Evolutionary conservation across 805 yeast species (phyloP).

Genomic region (Candida montana): DNA sequence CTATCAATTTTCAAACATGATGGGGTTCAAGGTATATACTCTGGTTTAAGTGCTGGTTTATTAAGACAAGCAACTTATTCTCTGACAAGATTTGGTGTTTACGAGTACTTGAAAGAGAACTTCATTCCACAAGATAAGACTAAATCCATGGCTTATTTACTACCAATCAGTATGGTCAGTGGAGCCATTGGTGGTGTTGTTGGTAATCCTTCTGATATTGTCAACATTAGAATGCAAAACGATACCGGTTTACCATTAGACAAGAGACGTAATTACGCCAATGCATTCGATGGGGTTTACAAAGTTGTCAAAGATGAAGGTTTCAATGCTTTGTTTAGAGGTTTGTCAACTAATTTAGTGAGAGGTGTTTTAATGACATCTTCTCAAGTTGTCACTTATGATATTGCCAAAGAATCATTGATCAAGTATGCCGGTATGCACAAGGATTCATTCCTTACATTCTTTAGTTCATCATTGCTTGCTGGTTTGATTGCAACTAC

Average conservation of each 20-base stretch:
- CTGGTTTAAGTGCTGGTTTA: conserved; percentile 77
- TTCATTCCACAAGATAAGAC: conserved; percentile 35
- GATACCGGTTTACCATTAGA: conserved; percentile 64
- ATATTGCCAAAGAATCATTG: conserved; percentile 58
- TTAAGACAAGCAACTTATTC: conserved; percentile 87
- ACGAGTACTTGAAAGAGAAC: conserved; percentile 66
- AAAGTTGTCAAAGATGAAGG: conserved; percentile 62
- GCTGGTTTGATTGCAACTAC: conserved; percentile 91
- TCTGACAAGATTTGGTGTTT: conserved; percentile 81
- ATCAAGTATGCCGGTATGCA: conserved; percentile 46
- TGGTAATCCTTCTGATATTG: conserved; percentile 86
- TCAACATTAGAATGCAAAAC: conserved; percentile 87
- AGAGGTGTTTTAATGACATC: conserved; percentile 89
- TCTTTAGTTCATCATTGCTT: conserved; percentile 68
- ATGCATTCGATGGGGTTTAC: conserved; percentile 72
- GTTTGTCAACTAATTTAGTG: conserved; percentile 69
- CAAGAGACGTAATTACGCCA: conserved; percentile 65
- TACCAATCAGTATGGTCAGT: conserved; percentile 79
- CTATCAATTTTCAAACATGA: conserved; percentile 53
- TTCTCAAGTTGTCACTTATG: conserved; percentile 85
- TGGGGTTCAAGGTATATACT: conserved; percentile 66
- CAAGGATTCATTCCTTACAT: conserved; percentile 60
- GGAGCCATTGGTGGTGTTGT: conserved; percentile 82
- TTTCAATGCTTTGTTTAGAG: conserved; percentile 54
- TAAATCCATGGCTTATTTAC: conserved; percentile 53